Conservation (phyloP, 192 early-diverging fungal genomes). For the Umbelopsis vinacea region DNA sequence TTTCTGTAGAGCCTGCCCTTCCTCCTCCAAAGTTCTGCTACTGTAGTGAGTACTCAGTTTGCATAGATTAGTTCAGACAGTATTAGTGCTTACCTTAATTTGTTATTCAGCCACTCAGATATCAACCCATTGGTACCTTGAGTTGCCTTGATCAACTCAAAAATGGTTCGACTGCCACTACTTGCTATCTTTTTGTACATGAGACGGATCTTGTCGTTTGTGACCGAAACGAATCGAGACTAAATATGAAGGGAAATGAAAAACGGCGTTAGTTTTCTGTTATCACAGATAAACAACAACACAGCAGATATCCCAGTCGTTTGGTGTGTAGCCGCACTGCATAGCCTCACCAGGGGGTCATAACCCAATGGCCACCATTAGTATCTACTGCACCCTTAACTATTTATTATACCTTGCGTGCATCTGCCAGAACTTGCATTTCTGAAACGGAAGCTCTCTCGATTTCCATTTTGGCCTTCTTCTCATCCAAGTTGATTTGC, state of each 20-base stretch:
- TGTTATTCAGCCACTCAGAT: background rate
- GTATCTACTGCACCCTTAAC: too few relatives aligned
- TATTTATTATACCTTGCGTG: constrained; percentile 12
- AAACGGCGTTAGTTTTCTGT: background rate
- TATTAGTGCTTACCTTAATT: constrained; percentile 18
- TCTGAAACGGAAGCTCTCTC: constrained; percentile 22
- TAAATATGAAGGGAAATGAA: background rate
- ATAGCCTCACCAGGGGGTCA: too few relatives aligned
- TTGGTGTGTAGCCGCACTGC: too few relatives aligned
- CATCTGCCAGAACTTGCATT: constrained; percentile 23
- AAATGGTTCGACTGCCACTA: background rate
- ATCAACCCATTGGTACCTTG: background rate
- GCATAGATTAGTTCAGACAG: background rate
- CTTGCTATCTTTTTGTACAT: background rate
- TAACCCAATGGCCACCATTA: too few relatives aligned
- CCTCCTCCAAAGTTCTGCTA: background rate
- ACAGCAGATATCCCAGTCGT: too few relatives aligned
- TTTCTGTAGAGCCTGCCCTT: background rate
- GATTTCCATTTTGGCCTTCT: constrained; percentile 25
- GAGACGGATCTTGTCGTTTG: constrained; percentile 1
- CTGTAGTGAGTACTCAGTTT: background rate
- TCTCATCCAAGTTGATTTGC: constrained; percentile 30
- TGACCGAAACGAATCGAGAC: constrained; percentile 9
- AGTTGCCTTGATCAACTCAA: constrained; percentile 9
- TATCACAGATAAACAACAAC: too few relatives aligned